Conservation (phyloP, 2,329 filamentous ascomycete genomes). For the Didymella lethalis region DNA sequence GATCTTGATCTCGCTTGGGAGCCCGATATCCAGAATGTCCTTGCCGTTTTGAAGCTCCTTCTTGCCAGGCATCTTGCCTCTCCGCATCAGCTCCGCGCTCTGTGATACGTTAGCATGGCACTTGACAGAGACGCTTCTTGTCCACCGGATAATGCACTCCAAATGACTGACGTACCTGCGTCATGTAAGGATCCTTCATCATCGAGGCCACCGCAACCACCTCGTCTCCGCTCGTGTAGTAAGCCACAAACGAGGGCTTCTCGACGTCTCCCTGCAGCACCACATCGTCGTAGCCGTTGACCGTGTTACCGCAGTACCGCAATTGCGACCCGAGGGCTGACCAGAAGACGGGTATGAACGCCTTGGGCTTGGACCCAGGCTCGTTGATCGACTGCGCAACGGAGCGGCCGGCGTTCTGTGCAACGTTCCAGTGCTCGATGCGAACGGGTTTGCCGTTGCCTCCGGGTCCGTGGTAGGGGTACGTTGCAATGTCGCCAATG, state of each 20-base stretch:
- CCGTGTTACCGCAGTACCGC: constrained; percentile 90
- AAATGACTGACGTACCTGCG: constrained; percentile 27
- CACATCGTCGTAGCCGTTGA: constrained; percentile 83
- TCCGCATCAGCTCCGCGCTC: constrained; percentile 82
- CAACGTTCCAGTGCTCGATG: constrained; percentile 99
- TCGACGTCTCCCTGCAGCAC: constrained; percentile 75
- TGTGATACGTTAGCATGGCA: constrained; percentile 56
- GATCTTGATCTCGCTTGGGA: constrained; percentile 57
- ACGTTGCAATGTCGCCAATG: constrained; percentile 93
- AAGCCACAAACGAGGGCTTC: constrained; percentile 84
- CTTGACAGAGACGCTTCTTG: neutral
- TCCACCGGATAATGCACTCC: neutral
- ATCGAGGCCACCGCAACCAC: constrained; percentile 92
- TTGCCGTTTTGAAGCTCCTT: constrained; percentile 72
- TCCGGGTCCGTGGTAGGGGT: constrained; percentile 90
- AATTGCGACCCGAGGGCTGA: constrained; percentile 88
- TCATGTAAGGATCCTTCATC: constrained; percentile 87
- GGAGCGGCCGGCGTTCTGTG: constrained; percentile 86
- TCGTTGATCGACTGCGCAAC: constrained; percentile 80
- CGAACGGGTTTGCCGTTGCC: constrained; percentile 75
- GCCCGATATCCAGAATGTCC: constrained; percentile 56
- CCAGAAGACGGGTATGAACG: constrained; percentile 96
- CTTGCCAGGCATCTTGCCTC: constrained; percentile 83
- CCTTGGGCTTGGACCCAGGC: constrained; percentile 66
- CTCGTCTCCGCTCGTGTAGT: constrained; percentile 84